phyloP scores from a whole-genome alignment of 306 rosid species.

The Acmispon strigosus region DNA sequence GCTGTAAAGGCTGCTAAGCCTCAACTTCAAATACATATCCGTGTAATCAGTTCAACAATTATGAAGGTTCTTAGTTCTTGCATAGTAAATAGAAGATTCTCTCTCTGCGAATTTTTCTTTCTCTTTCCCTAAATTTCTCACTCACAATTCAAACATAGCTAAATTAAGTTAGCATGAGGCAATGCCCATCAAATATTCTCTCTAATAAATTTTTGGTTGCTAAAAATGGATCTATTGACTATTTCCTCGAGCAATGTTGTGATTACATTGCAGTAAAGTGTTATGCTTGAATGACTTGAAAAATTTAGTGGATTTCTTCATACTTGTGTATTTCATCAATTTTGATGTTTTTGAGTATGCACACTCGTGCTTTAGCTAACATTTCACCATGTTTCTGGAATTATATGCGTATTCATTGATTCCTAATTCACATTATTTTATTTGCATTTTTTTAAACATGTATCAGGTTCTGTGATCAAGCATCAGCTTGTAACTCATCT shows the following conservation, averaged over 20 bases:
- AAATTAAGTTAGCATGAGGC: background rate
- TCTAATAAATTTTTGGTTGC: background rate
- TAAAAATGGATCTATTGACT: background rate
- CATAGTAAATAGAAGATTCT: no score
- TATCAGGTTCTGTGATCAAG: conserved; percentile 83
- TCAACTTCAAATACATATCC: no score
- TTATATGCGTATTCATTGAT: background rate
- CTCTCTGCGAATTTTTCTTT: no score
- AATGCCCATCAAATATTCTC: background rate
- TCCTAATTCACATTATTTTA: background rate
- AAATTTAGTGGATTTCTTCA: background rate
- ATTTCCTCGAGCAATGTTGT: background rate
- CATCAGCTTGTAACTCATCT: conserved; percentile 95
- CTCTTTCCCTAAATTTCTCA: no score
- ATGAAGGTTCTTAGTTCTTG: no score
- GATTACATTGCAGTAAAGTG: background rate
- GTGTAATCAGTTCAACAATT: no score
- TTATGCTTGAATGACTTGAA: background rate
- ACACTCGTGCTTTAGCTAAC: background rate
- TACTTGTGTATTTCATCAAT: background rate
- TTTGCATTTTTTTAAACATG: background rate
- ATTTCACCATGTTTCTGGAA: background rate
- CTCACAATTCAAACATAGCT: no score
- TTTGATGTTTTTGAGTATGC: background rate
- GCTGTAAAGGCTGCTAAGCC: no score